Evolutionary conservation across 2,329 filamentous ascomycete species (phyloP).

Genomic region (Ceratocystis harringtonii): DNA sequence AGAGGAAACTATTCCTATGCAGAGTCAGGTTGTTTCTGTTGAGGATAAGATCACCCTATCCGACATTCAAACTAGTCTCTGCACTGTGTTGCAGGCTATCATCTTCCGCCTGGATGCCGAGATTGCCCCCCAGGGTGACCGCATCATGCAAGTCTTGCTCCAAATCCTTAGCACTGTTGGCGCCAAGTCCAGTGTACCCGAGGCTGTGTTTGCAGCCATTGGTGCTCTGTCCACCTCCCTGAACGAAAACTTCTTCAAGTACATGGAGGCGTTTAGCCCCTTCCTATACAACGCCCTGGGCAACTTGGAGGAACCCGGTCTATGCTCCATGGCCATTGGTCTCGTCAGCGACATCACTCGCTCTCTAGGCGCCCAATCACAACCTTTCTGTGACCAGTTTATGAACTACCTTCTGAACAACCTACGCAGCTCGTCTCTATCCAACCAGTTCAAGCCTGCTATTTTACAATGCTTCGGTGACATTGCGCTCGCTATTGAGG

Average conservation of each 20-base stretch:
- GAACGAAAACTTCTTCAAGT: conserved; percentile 86
- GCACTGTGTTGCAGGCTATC: conserved; percentile 81
- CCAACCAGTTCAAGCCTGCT: conserved; percentile 94
- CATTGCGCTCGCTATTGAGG: conserved; percentile 85
- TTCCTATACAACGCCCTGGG: conserved; percentile 88
- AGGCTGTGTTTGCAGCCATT: conserved; percentile 82
- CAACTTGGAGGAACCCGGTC: conserved; percentile 86
- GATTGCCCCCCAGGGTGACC: conserved; percentile 76
- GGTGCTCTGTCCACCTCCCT: conserved; percentile 83
- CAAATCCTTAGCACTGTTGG: conserved; percentile 64
- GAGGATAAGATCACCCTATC: conserved; percentile 93
- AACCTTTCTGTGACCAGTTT: conserved; percentile 91
- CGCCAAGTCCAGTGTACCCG: conserved; percentile 82
- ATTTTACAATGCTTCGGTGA: conserved; percentile 97
- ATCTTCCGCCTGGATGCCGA: conserved; percentile 83
- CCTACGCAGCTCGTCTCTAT: conserved; percentile 68
- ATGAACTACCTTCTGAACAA: conserved; percentile 98
- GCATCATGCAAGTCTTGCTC: conserved; percentile 81
- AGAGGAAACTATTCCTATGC: conserved; percentile 77
- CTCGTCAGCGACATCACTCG: conserved; percentile 92
- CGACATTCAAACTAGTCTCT: conserved; percentile 93
- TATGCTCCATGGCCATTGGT: conserved; percentile 95
- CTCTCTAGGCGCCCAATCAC: conserved; percentile 74
- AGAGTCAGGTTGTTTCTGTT: conserved; percentile 86
- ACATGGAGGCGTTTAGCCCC: conserved; percentile 89